Percentiles rank a stretch among this genome's conserved stretches.
Evolutionary conservation across 768 basidiomycete species (phyloP).

Genomic region (Dictyophora rubrovolvata): DNA sequence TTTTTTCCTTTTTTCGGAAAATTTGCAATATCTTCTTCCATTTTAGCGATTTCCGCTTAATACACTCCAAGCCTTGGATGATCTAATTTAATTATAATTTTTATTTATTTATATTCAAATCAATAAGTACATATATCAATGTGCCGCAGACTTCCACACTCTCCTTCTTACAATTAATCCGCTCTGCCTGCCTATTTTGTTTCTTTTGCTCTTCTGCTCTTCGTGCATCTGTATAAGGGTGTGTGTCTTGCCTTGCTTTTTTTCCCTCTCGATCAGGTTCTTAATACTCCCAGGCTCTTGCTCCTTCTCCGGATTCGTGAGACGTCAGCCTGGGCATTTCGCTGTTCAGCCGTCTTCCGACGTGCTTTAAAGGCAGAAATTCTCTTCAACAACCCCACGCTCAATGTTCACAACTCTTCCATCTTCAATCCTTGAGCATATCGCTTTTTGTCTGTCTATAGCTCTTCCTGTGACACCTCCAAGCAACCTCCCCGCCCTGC

Average conservation of each 20-base stretch:
- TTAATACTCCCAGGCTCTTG: not conserved
- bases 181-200: not conserved
- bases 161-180: not conserved
- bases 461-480: slow-evolving; percentile 37
- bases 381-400: not conserved
- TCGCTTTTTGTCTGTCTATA: slow-evolving; percentile 40
- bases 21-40: too few species aligned
- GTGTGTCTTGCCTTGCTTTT: not conserved
- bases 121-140: not conserved
- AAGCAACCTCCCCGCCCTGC: slow-evolving; percentile 35
- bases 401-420: slow-evolving; percentile 24
- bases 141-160: not conserved
- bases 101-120: not conserved
- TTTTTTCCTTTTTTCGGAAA: too few species aligned
- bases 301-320: not conserved
- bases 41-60: too few species aligned
- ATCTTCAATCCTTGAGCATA: slow-evolving; percentile 36
- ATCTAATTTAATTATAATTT: not conserved
- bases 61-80: not conserved
- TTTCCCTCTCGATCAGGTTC: not conserved
- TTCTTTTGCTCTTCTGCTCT: not conserved
- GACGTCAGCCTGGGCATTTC: not conserved
- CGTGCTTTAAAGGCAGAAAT: not conserved
- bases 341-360: not conserved
- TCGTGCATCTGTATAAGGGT: not conserved